Evolutionary conservation across 202 grass and related monocot genomes (phyloP).

Genomic region (Panicum virgatum): DNA sequence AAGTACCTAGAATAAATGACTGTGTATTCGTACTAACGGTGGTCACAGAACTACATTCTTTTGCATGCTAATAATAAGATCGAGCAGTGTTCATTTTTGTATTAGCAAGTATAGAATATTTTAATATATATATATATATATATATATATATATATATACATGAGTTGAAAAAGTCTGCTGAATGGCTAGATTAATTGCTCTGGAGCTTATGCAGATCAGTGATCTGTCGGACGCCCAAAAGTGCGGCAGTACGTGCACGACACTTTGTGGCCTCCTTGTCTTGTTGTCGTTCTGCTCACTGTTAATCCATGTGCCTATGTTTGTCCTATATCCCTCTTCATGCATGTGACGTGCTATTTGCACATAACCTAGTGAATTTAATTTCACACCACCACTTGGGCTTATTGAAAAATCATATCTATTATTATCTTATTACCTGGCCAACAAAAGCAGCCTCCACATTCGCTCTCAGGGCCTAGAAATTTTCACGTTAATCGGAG

Average conservation of each 20-base stretch:
- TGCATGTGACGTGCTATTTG: constrained; percentile 11
- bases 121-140: not conserved
- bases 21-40: not conserved
- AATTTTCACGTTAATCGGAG: no score
- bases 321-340: not conserved
- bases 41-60: not conserved
- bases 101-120: not conserved
- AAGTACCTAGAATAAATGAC: not conserved
- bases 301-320: constrained; percentile 43
- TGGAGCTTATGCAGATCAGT: constrained; percentile 36
- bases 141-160: not conserved
- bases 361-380: not conserved
- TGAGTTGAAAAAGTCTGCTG: not conserved
- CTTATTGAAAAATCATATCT: not conserved
- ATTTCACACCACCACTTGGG: not conserved
- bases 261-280: constrained; percentile 20
- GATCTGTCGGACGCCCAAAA: constrained; percentile 10
- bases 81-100: not conserved
- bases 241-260: constrained; percentile 22
- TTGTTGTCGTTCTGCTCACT: constrained; percentile 22
- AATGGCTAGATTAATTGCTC: constrained; percentile 33
- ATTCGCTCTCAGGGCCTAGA: no score
- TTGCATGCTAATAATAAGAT: not conserved
- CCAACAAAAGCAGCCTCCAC: no score
- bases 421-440: no score